Conservation (phyloP, 1,139 yeast species). For the Debaryomyces fabryi region DNA sequence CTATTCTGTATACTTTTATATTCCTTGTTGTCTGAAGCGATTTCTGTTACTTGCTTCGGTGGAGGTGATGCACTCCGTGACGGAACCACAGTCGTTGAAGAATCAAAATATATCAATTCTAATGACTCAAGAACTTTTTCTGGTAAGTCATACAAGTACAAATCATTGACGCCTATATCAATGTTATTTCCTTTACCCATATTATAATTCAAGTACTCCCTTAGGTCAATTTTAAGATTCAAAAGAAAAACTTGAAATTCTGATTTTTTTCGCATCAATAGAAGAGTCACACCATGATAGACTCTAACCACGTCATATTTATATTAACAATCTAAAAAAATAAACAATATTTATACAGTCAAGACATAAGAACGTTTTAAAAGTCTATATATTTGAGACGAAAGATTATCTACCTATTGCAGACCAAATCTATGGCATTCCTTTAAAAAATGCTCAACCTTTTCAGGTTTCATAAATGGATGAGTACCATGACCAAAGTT, state of each 20-base stretch:
- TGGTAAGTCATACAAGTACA: constrained; percentile 58
- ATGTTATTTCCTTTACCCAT: neutral
- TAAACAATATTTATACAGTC: neutral
- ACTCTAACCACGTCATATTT: neutral
- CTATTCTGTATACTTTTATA: neutral
- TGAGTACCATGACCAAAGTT: constrained; percentile 98
- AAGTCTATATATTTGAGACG: neutral
- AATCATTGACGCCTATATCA: constrained; percentile 32
- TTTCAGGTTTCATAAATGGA: constrained; percentile 94
- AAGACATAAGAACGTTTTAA: neutral
- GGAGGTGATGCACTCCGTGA: constrained; percentile 9
- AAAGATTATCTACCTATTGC: constrained; percentile 16
- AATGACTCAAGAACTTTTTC: constrained; percentile 47
- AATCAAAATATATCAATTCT: constrained; percentile 59
- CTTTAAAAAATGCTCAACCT: constrained; percentile 76
- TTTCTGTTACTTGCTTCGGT: neutral
- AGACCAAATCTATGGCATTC: constrained; percentile 85
- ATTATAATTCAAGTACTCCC: neutral
- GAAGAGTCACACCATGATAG: neutral
- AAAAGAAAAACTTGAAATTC: neutral
- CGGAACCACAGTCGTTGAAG: constrained; percentile 31
- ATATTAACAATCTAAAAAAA: neutral
- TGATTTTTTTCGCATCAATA: constrained; percentile 2
- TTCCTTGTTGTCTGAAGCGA: neutral
- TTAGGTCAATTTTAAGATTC: neutral